These are phyloP conservation scores for Rubia yunnanensis DNA, from an alignment of 257 asterid genomes.

Conservation along the genomic window DNA sequence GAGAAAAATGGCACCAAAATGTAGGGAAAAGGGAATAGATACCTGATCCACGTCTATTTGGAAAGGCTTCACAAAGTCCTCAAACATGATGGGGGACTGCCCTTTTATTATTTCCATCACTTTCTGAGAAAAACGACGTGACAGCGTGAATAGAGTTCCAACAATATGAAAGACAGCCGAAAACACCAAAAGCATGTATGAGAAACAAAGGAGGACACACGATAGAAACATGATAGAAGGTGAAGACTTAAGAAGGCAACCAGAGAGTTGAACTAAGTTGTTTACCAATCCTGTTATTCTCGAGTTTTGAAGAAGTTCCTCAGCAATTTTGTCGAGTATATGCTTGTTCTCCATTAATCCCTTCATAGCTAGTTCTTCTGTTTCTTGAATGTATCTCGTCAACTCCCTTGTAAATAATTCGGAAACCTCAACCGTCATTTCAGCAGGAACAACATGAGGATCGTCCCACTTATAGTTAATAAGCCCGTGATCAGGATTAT, in stretches of 20 bases:
- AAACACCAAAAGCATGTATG: conserved; percentile 13
- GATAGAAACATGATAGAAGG: neutral
- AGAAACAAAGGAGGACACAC: neutral
- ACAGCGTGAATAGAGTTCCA: no score
- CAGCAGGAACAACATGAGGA: conserved; percentile 77
- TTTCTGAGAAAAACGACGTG: conserved; percentile 47
- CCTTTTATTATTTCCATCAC: conserved; percentile 69
- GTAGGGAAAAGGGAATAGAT: conserved; percentile 10
- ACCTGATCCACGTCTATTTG: conserved; percentile 76
- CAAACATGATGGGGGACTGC: conserved; percentile 68
- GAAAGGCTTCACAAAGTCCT: conserved; percentile 83
- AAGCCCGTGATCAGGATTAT: conserved; percentile 76
- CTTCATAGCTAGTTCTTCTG: conserved; percentile 91
- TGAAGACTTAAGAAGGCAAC: neutral
- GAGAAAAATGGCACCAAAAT: neutral
- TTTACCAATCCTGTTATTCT: conserved; percentile 93
- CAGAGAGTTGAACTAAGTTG: conserved; percentile 9
- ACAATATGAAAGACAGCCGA: no score
- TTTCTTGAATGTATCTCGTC: conserved; percentile 88
- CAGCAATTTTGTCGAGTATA: conserved; percentile 58
- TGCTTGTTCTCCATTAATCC: conserved; percentile 78
- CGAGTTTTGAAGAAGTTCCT: conserved; percentile 54
- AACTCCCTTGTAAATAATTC: conserved; percentile 90
- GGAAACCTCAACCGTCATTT: conserved; percentile 85
- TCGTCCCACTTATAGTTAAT: conserved; percentile 96